Percentiles rank a stretch among this genome's conserved stretches.
Conservation (phyloP, 768 basidiomycete species). For the Pulveroboletus frians region DNA sequence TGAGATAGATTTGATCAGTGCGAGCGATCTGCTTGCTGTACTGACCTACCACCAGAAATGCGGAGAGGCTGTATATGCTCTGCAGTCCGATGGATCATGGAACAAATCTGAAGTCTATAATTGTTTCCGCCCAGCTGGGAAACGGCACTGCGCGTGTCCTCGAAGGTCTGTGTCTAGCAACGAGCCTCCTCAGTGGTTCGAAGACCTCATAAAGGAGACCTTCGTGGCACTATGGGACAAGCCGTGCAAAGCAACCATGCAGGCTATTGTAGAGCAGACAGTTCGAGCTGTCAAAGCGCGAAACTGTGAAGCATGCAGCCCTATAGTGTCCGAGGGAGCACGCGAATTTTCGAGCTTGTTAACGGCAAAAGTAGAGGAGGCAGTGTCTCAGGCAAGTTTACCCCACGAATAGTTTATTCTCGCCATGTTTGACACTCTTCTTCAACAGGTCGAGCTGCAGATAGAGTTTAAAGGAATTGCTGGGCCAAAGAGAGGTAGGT, state of each 20-base stretch:
- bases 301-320: background rate
- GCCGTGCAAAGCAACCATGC: conserved; percentile 14
- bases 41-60: background rate
- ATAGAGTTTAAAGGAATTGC: background rate
- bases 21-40: background rate
- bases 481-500: too few species aligned
- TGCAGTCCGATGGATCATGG: background rate
- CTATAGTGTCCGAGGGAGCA: conserved; percentile 8
- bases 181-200: too few species aligned
- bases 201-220: conserved; percentile 7
- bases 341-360: conserved; percentile 8
- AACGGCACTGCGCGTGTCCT: background rate
- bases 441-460: conserved; percentile 4
- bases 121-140: too few species aligned
- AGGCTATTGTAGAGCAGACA: background rate
- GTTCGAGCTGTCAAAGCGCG: background rate
- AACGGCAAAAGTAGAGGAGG: conserved; percentile 10
- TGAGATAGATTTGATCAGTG: background rate
- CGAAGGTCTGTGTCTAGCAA: too few species aligned
- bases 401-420: background rate
- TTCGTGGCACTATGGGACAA: conserved; percentile 14
- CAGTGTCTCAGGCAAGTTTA: conserved; percentile 3
- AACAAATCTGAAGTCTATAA: background rate
- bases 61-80: conserved; percentile 1
- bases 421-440: background rate